These are phyloP conservation scores for Ogataea allantospora DNA, from an alignment of 805 yeast species.

Conservation along the genomic window DNA sequence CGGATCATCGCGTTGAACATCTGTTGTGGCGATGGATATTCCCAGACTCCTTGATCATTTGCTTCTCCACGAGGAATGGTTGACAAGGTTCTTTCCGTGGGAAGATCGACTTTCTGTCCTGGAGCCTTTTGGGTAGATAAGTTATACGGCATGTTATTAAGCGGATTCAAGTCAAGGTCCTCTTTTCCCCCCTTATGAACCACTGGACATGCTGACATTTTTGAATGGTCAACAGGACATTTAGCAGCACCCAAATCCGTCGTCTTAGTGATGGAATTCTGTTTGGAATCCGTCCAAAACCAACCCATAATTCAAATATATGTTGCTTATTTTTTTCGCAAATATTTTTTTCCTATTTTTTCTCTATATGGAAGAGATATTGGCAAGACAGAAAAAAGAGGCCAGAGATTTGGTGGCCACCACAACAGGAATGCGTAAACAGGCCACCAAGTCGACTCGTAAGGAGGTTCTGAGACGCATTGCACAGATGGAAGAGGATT, in stretches of 20 bases:
- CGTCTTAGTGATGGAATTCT: background rate
- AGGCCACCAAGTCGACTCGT: slow-evolving; percentile 75
- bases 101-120: slow-evolving; percentile 75
- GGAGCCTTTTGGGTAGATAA: slow-evolving; percentile 67
- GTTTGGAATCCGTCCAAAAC: slow-evolving; percentile 69
- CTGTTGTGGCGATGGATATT: slow-evolving; percentile 98
- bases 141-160: slow-evolving; percentile 83
- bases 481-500: slow-evolving; percentile 52
- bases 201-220: slow-evolving; percentile 32
- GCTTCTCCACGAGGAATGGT: slow-evolving; percentile 81
- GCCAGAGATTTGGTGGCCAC: slow-evolving; percentile 61
- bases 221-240: slow-evolving; percentile 31
- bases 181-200: slow-evolving; percentile 30
- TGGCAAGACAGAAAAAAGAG: slow-evolving; percentile 69
- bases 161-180: slow-evolving; percentile 58
- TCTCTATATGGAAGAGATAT: slow-evolving; percentile 41
- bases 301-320: slow-evolving; percentile 55
- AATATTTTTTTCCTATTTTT: slow-evolving; percentile 2
- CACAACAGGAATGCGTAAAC: slow-evolving; percentile 75
- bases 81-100: slow-evolving; percentile 81
- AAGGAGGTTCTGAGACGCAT: slow-evolving; percentile 64
- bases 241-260: slow-evolving; percentile 10
- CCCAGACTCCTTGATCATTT: slow-evolving; percentile 80
- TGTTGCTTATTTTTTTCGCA: background rate
- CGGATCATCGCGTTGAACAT: slow-evolving; percentile 97